Evolutionary conservation across 202 grass and related monocot species (phyloP), one percentile per base, ranked within the genome.

Genomic region (Schoenoplectus tabernaemontani): DNA sequence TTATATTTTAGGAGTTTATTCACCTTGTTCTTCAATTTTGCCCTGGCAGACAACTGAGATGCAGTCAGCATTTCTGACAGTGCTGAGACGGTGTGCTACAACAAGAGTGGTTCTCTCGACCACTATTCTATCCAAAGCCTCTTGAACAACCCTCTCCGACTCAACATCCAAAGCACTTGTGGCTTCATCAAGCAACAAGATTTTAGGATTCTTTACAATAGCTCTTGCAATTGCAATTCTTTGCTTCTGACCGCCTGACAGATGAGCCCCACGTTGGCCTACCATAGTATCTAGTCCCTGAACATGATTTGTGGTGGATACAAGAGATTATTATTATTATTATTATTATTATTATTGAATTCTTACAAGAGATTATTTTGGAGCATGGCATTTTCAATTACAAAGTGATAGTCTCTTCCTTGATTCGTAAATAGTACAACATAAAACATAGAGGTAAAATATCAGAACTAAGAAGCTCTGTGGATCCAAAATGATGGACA

Each of bases 171-270:
- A 37, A 63, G 95, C 95, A 83, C 91, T 98, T 61, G 95, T 98
- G 62, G 95, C 95, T 89, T 98, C 95, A 79, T 98, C 95, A 30
- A 98, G 88, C 53, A 98, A 78, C 37, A 98, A 83, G 56, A 98
- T 92, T 80, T 94, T 98, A 30, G 95, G 91, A 32, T 95, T 74
- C 84, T 95, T 98, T 34, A 98, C 39, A 77, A 98, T 98, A 54
- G 95, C 91, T 78, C 95, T 92, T 50, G 95, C 95, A 26, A 98
- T 98, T 43, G 91, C 95, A 80, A 95, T 92, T 59, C 95, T 87
- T 68, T 98, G 95, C 39, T 98, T 98, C 57, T 98, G 95, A 75
- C 95, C 95, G 1, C 95, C 95, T 2, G 95, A 98, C 30, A 95
- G 88, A n/a, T 94, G 91, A 24, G 95, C 80, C 8, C 95, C 95